Evolutionary conservation across 2,329 filamentous ascomycete species (phyloP).

Genomic region (Nothophaeocryptopus gaeumannii): DNA sequence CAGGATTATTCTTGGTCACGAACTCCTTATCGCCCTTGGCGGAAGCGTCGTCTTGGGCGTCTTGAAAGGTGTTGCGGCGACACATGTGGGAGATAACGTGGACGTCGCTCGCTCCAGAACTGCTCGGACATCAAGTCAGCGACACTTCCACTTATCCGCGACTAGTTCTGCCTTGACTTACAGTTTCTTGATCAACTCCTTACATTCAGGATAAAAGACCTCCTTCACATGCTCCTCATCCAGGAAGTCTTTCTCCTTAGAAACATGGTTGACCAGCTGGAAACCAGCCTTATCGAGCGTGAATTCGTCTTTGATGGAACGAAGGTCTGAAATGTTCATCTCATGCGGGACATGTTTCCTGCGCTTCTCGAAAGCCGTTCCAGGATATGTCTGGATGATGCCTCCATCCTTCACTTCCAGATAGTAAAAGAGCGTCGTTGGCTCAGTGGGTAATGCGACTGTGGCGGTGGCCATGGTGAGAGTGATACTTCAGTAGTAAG

Average conservation of each 20-base stretch:
- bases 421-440: slow-evolving; percentile 19
- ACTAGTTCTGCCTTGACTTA: not conserved
- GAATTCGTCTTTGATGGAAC: slow-evolving; percentile 8
- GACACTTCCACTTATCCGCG: too few species aligned
- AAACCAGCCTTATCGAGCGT: slow-evolving; percentile 30
- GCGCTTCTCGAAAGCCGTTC: slow-evolving; percentile 18
- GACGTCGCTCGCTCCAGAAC: too few species aligned
- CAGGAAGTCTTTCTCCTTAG: slow-evolving; percentile 36
- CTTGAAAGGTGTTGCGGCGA: too few species aligned
- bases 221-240: slow-evolving; percentile 37
- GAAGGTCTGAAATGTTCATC: not conserved
- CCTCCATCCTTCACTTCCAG: slow-evolving; percentile 14
- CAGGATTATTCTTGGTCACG: not conserved
- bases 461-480: too few species aligned
- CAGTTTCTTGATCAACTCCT: slow-evolving; percentile 36
- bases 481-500: too few species aligned
- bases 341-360: slow-evolving; percentile 6
- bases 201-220: slow-evolving; percentile 37
- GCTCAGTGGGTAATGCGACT: too few species aligned
- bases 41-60: not conserved
- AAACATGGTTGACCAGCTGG: slow-evolving; percentile 33
- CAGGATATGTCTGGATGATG: slow-evolving; percentile 14
- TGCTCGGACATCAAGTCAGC: too few species aligned
- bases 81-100: too few species aligned
- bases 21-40: not conserved